Evolutionary conservation across 106 monocot species (phyloP), one percentile per base, ranked within the genome.

Genomic region (Dendrobium huoshanense): DNA sequence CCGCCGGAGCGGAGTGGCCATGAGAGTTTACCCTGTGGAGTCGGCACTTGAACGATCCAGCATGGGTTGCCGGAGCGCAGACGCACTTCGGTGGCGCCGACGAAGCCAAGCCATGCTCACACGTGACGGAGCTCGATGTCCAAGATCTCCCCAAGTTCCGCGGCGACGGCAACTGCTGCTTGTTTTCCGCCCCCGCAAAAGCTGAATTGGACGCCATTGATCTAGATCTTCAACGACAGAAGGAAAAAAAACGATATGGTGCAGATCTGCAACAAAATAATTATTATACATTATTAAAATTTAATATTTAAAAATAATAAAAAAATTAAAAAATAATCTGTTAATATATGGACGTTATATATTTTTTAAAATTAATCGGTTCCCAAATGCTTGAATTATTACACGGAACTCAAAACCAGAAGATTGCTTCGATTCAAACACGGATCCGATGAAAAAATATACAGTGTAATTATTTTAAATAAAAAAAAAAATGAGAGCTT

Each of bases 31-130:
- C 78, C 83, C 90, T 82, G 83, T 90, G 90, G 67, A 85, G 85
- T 17, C 87, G 83, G 77, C 90, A 90, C 87, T 87, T 90, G 87
- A 90, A 90, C 4, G 87, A 90, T 4, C 87, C 80, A 5, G 87
- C 81, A 18, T 90, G 90, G 9, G 90, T 87, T 5, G 90, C 41
- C 5, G 90, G 90, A 2, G 90, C 87, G 22, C 90, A 90, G 4
- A 90, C 87, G 45, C 90, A 87, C 76, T 78, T 83, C 9, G 84
- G 84, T 19, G 64, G 3, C 64, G 64, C n/a, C 22, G 73, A 25
- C 16, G 78, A 20, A 13, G 13, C 9, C 58, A 25, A 13, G 18
- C 44, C 44, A 4, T 49, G 58, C 18, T 13, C 9, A 41, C 84
- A 80, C 1, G 76, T 15, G 17, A 64, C 16, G 9, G 84, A 68